phyloP scores from a whole-genome alignment of 306 rosid species.

The Argentina anserina region DNA sequence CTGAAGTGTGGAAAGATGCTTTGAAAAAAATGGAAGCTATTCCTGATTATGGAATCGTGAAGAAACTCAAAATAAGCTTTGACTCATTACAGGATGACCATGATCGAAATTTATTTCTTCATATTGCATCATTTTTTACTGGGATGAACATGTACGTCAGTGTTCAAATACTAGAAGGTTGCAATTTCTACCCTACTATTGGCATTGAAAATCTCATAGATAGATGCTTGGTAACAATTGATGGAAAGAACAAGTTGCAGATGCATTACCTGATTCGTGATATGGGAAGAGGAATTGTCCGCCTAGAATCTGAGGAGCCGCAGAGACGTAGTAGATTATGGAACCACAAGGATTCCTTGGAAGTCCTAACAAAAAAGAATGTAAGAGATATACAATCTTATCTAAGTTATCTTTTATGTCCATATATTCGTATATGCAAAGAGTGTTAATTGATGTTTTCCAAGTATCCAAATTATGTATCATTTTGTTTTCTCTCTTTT shows the following conservation, averaged over 20 bases:
- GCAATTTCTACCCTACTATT: neutral
- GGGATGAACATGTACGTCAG: neutral
- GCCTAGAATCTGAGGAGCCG: neutral
- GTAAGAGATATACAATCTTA: neutral
- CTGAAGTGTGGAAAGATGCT: neutral
- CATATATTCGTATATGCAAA: no score
- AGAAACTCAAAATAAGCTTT: constrained; percentile 10
- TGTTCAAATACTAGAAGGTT: neutral
- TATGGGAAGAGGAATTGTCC: neutral
- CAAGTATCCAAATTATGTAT: neutral
- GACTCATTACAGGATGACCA: constrained; percentile 1
- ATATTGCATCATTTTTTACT: neutral
- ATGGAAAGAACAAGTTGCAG: neutral
- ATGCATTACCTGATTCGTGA: neutral
- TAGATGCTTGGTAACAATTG: neutral
- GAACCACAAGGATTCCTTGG: neutral
- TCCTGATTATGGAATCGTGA: neutral
- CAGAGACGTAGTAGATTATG: neutral
- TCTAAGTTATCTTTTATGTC: no score
- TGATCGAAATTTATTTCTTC: neutral
- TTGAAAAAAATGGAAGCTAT: neutral
- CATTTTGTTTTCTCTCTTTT: no score
- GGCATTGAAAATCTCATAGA: neutral
- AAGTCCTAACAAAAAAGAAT: neutral
- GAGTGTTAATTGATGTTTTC: no score